phyloP scores from a whole-genome alignment of 208 protist genomes.

The Sergeia podlipaevii region DNA sequence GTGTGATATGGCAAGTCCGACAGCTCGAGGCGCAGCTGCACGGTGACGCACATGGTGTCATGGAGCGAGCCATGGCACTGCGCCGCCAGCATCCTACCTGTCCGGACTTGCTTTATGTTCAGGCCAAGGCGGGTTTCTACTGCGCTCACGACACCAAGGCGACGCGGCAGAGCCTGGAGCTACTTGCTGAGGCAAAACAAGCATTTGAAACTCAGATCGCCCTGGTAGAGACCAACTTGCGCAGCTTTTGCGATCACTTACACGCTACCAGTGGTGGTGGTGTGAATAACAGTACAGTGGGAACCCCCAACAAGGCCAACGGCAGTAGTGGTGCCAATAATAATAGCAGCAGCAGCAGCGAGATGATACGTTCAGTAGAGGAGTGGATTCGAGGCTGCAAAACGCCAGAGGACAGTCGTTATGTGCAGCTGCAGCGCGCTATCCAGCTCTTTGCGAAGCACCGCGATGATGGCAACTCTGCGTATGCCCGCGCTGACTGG shows the following conservation, averaged over 20 bases:
- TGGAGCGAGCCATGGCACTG: conserved; percentile 36
- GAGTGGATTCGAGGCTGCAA: conserved; percentile 19
- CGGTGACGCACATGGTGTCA: conserved; percentile 29
- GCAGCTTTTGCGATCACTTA: conserved; percentile 10
- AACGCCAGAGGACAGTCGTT: conserved; percentile 39
- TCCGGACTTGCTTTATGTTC: conserved; percentile 50
- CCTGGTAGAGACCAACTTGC: conserved; percentile 21
- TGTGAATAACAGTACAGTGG: too few relatives aligned
- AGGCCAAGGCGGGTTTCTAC: conserved; percentile 77
- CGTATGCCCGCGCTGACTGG: conserved; percentile 59
- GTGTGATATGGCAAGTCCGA: conserved; percentile 44
- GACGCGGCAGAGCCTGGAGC: conserved; percentile 28
- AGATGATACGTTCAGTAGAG: conserved; percentile 23
- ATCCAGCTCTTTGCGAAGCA: conserved; percentile 51
- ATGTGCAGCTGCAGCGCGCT: conserved; percentile 38
- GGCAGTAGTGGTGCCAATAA: neutral
- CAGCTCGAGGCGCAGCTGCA: conserved; percentile 53
- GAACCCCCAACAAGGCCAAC: neutral
- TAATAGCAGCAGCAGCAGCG: neutral
- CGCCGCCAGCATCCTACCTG: conserved; percentile 20
- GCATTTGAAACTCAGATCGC: conserved; percentile 25
- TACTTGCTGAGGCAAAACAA: conserved; percentile 30
- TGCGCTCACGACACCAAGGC: conserved; percentile 54
- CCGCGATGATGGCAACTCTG: conserved; percentile 68
- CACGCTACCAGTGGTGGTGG: neutral